Evolutionary conservation across 208 protist genomes (phyloP).

Genomic region (Leishmania lainsoni): DNA sequence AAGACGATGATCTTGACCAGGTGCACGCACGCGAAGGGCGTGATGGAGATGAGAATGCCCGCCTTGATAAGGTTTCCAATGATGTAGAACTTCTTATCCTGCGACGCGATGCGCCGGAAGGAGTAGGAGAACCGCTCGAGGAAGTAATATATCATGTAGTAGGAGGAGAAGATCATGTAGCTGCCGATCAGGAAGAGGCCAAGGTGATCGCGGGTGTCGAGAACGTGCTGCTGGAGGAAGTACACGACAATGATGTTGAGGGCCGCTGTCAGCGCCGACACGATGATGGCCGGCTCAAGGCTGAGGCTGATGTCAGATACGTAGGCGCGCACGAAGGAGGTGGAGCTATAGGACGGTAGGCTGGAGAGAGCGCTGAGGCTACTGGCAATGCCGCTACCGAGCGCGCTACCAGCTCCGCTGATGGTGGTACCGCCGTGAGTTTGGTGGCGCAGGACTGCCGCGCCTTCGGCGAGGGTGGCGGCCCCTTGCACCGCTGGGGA

Average conservation of each 20-base stretch:
- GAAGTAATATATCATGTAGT: conserved; percentile 92
- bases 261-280: conserved; percentile 60
- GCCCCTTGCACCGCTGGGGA: neutral
- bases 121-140: conserved; percentile 74
- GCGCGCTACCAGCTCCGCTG: conserved; percentile 5
- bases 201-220: conserved; percentile 85
- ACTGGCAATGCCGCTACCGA: conserved; percentile 10
- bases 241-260: conserved; percentile 73
- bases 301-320: conserved; percentile 75
- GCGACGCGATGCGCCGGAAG: conserved; percentile 79
- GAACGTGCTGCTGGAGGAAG: conserved; percentile 86
- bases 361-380: conserved; percentile 31
- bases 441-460: neutral
- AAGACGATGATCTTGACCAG: conserved; percentile 84
- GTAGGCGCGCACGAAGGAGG: conserved; percentile 86
- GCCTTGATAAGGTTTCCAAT: conserved; percentile 92
- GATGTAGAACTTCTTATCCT: conserved; percentile 93
- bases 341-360: conserved; percentile 76
- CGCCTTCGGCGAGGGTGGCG: neutral
- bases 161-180: conserved; percentile 86
- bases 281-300: conserved; percentile 68
- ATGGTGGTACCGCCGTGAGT: neutral
- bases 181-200: conserved; percentile 87
- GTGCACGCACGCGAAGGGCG: conserved; percentile 80
- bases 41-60: conserved; percentile 88